Conservation (phyloP, 2,329 filamentous ascomycete genomes). For the Sarocladium oryzae region DNA sequence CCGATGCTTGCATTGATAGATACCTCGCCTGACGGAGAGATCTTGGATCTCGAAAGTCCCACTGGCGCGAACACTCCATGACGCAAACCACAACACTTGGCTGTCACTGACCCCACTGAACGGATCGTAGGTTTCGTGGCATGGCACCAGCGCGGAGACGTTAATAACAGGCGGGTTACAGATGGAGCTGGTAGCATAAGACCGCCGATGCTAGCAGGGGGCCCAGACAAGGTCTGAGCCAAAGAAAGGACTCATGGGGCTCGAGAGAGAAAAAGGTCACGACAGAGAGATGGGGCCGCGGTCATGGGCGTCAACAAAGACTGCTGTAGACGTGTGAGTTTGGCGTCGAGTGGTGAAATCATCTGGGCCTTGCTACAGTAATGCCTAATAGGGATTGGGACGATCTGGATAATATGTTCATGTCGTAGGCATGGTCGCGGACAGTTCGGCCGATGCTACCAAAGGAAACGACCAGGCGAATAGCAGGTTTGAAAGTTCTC, state of each 20-base stretch:
- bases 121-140: slow-evolving; percentile 6
- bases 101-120: neutral
- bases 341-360: slow-evolving; percentile 3
- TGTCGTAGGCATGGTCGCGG: neutral
- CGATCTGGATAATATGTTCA: neutral
- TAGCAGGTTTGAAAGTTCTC: neutral
- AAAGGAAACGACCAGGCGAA: neutral
- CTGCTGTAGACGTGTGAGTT: slow-evolving; percentile 4
- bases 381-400: neutral
- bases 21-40: neutral
- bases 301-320: neutral
- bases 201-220: slow-evolving; percentile 5
- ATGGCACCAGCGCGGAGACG: neutral
- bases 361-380: neutral
- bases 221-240: slow-evolving; percentile 8
- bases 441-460: no score
- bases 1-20: no score
- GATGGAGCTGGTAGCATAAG: neutral
- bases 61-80: neutral
- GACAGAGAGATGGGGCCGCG: neutral
- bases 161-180: neutral
- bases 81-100: neutral
- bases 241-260: neutral
- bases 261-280: neutral
- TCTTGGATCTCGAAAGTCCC: neutral